Percentiles rank a stretch among this genome's conserved stretches.
Evolutionary conservation across 2,329 filamentous ascomycete genomes (phyloP).

Genomic region (Verticillium dahliae): DNA sequence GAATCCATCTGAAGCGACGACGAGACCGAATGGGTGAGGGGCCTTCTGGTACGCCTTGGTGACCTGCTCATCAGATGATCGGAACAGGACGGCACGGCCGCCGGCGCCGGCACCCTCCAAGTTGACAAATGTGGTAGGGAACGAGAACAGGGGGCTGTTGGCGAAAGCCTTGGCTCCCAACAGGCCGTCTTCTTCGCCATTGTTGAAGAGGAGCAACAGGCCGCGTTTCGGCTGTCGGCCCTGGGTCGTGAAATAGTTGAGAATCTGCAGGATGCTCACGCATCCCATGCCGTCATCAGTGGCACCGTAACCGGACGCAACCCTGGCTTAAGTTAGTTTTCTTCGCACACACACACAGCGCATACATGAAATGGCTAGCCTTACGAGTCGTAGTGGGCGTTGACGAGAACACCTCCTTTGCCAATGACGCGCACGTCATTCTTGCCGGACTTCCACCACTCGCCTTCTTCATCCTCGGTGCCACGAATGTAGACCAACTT

Average conservation of each 20-base stretch:
- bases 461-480: conserved; percentile 61
- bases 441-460: conserved; percentile 60
- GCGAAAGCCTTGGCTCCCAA: conserved; percentile 83
- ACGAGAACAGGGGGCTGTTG: conserved; percentile 71
- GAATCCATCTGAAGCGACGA: conserved; percentile 80
- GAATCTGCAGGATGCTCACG: conserved; percentile 75
- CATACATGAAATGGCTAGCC: conserved; percentile 9
- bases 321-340: conserved; percentile 39
- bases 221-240: conserved; percentile 71
- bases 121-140: conserved; percentile 85
- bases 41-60: conserved; percentile 69
- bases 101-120: conserved; percentile 92
- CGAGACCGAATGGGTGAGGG: conserved; percentile 74
- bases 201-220: conserved; percentile 83
- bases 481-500: conserved; percentile 89
- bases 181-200: conserved; percentile 89
- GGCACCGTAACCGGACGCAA: conserved; percentile 85
- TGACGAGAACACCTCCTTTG: conserved; percentile 78
- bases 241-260: conserved; percentile 74
- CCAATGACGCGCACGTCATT: conserved; percentile 40
- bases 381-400: conserved; percentile 82
- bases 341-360: neutral
- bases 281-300: conserved; percentile 93
- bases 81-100: conserved; percentile 79
- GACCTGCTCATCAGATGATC: conserved; percentile 80